Evolutionary conservation across 2,329 filamentous ascomycete genomes (phyloP).

Genomic region (Colletotrichum sp.): DNA sequence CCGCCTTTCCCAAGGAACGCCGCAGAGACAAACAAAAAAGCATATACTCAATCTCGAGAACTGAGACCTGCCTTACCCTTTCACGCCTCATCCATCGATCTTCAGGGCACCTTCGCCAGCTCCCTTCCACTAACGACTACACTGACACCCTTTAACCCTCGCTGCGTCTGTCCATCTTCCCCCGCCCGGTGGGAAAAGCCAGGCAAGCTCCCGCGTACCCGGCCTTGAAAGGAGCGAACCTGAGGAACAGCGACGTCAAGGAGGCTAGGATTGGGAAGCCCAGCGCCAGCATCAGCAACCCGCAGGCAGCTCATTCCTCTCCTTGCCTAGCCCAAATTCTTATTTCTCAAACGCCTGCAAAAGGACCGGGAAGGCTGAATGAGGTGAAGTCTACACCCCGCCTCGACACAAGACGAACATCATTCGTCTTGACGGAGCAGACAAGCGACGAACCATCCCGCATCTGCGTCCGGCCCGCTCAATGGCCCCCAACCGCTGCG

Average conservation of each 20-base stretch:
- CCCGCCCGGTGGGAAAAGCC: background rate
- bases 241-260: background rate
- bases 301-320: background rate
- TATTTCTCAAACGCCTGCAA: background rate
- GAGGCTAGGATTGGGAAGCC: background rate
- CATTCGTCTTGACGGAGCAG: background rate
- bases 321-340: background rate
- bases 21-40: slow-evolving; percentile 6
- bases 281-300: background rate
- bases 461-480: background rate
- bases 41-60: background rate
- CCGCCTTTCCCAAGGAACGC: slow-evolving; percentile 7
- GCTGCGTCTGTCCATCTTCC: background rate
- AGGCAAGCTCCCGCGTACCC: background rate
- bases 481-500: slow-evolving; percentile 12
- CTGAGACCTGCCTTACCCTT: slow-evolving; percentile 5
- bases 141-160: background rate
- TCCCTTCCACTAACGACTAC: background rate
- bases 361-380: background rate
- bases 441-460: slow-evolving; percentile 1
- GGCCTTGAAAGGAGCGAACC: background rate
- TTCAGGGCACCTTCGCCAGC: background rate
- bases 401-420: background rate
- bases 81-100: background rate
- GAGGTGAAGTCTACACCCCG: background rate